Base-by-base conservation (phyloP, 495 filamentous ascomycete genomes). In the Amniculicola lignicola region DNA sequence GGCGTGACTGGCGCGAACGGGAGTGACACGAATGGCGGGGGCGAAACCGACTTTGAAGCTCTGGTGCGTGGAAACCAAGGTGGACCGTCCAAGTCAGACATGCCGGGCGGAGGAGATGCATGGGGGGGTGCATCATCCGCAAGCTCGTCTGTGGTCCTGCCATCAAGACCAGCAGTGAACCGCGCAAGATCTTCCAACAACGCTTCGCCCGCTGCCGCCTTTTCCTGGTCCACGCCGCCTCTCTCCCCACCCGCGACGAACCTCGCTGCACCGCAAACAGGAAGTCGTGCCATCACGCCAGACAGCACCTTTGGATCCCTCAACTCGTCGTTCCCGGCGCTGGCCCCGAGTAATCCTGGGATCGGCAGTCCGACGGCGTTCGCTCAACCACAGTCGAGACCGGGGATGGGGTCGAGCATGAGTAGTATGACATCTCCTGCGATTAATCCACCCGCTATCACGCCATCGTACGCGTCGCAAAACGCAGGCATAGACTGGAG, bases 1-100 rank as follows among this genome's bases (percentile, higher is more conserved):
- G 72, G 74, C 22, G 53, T 78, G 9, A 67, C 67, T 10, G 77
- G 74, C 3, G 74, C 77, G 11, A 75, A 76, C 10, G 73, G 78
- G 12, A 70, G 76, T 25, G 68, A 72, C 36, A 76, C 75, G 38
- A 79, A 76, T 21, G 74, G 79, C 2, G 80, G 70, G 15, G 51
- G 58, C 11, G 81, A 85, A 57, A 77, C 82, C 45, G 88, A 88
- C 63, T 98, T 96, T 63, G 90, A 95, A 67, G 77, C 79, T 1
- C 79, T 98, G 16, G 90, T 98, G 12, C 86, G 90, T 64, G 92
- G 92, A 12, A 43, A 31, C 7, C 55, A 63, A 6, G 66, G 64
- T 19, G 31, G 43, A 3, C 21, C 63, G 1, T 55, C 63, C 4
- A 58, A 60, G 6, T 66, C 61, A 42, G 64, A 57, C 15, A 66